Base-by-base conservation (phyloP, 2,329 filamentous ascomycete species). In the Trichoderma harzianum region DNA sequence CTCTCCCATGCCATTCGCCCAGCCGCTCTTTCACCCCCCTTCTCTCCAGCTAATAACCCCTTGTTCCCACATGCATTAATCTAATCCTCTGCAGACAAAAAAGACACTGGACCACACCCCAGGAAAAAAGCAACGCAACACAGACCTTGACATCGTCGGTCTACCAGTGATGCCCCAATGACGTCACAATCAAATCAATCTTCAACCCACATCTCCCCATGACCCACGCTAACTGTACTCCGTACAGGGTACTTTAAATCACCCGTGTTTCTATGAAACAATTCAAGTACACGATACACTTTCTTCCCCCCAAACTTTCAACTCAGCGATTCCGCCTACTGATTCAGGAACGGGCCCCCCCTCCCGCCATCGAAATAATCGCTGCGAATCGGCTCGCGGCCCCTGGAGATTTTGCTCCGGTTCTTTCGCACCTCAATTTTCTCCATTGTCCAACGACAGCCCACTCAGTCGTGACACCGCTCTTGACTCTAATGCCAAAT, bases 381-480 rank as follows among this genome's bases (percentile, higher is more conserved):
- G 73, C 70, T 65, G 58, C 18, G n/a, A 62, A 74, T 74, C 73
- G 71, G 72, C 53, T 26, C 47, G 34, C 51, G 30, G 12, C 32
- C 43, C 43, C 58, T 63, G 68, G 68, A 70, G 58, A 70, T n/a
- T 55, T 64, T 64, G 60, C 68, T 70, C 68, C 60, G 68, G 67
- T n/a, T 18, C 16, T 26, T 69, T 69, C 39, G 39, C 64, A 58
- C 64, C 14, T 39, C 30, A 53, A 36, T 47, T 51, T 43, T 43
- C 6, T 39, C 36, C 36, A 21, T 68, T 24, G 28, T 65, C 10
- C 55, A 47, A 47, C 34, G 21, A 60, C n/a, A 47, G 34, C 53
- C 66, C 34, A 51, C 53, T 58, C 64, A 3, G 12, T 67, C 26
- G 55, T 69, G 66, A 30, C 66, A 61, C 66, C 66, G 53, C 64